Percentiles rank a stretch among this genome's conserved stretches.
These are phyloP conservation scores for Trichaptum fuscoviolaceum DNA, from an alignment of 768 basidiomycete species.

Conservation along the genomic window DNA sequence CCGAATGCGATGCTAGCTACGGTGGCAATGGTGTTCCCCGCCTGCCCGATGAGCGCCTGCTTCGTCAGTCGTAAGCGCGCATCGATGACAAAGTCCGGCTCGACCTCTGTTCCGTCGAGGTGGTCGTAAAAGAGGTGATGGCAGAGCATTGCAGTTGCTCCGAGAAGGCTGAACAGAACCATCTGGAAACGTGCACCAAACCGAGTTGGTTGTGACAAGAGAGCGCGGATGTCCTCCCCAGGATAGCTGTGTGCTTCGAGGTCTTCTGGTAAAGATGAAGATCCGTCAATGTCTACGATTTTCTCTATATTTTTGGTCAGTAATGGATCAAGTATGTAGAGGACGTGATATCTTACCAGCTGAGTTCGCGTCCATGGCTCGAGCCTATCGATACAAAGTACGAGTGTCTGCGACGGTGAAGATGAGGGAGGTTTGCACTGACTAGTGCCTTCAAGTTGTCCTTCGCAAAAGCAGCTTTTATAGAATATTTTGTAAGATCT, in stretches of 20 bases:
- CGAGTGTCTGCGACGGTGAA: no score
- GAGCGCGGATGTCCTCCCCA: neutral
- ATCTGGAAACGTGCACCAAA: neutral
- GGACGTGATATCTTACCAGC: no score
- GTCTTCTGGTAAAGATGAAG: no score
- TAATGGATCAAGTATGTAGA: no score
- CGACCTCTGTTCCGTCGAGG: neutral
- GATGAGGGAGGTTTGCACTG: no score
- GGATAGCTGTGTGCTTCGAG: neutral
- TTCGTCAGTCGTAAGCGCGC: neutral
- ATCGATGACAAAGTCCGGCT: neutral
- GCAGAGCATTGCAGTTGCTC: neutral
- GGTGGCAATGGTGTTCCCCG: neutral
- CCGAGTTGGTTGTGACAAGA: neutral
- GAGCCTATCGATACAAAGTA: no score
- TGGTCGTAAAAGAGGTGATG: neutral
- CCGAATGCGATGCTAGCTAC: neutral
- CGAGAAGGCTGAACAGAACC: neutral
- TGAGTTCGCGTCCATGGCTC: no score
- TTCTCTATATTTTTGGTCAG: no score
- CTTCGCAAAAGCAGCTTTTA: no score
- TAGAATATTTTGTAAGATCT: no score
- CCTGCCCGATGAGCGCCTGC: neutral
- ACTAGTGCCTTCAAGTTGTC: no score
- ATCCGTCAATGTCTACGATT: no score